Evolutionary conservation across 257 asterid genomes (phyloP).

Genomic region (Datura wrightii): DNA sequence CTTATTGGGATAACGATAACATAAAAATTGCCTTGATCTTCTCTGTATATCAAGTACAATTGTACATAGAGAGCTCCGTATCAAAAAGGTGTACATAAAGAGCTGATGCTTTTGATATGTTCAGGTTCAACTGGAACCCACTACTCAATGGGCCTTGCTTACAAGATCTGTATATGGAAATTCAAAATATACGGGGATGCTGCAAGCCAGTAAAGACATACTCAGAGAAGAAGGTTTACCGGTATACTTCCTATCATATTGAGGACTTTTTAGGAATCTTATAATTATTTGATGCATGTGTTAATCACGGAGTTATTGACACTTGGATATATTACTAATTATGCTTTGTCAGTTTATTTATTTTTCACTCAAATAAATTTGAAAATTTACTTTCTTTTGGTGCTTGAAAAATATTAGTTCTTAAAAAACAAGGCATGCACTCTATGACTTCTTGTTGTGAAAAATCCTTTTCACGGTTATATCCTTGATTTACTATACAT

Average conservation of each 20-base stretch:
- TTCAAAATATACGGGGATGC: slow-evolving; percentile 83
- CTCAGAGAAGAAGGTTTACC: slow-evolving; percentile 90
- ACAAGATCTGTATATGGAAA: slow-evolving; percentile 52
- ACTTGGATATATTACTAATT: not conserved
- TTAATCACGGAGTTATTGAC: not conserved
- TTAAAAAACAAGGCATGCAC: not conserved
- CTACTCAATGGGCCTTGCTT: slow-evolving; percentile 79
- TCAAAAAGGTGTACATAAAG: not conserved
- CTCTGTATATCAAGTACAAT: not conserved
- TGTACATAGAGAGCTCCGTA: slow-evolving; percentile 14
- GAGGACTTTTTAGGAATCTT: not conserved
- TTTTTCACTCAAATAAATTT: not conserved
- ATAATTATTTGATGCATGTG: not conserved
- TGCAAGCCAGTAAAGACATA: slow-evolving; percentile 91
- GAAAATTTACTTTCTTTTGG: not conserved
- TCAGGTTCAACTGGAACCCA: slow-evolving; percentile 97
- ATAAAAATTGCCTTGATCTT: not conserved
- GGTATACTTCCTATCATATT: slow-evolving; percentile 47
- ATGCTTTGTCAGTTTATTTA: not conserved
- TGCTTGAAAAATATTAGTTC: not conserved
- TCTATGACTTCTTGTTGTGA: not conserved
- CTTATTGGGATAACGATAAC: not conserved
- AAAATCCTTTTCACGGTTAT: not conserved
- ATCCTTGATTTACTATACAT: not conserved
- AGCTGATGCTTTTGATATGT: slow-evolving; percentile 30